A percentile compares a stretch with the other conserved stretches of the same genome.
These are phyloP conservation scores for Russula sp. DNA, from an alignment of 768 basidiomycete genomes.

Conservation along the genomic window DNA sequence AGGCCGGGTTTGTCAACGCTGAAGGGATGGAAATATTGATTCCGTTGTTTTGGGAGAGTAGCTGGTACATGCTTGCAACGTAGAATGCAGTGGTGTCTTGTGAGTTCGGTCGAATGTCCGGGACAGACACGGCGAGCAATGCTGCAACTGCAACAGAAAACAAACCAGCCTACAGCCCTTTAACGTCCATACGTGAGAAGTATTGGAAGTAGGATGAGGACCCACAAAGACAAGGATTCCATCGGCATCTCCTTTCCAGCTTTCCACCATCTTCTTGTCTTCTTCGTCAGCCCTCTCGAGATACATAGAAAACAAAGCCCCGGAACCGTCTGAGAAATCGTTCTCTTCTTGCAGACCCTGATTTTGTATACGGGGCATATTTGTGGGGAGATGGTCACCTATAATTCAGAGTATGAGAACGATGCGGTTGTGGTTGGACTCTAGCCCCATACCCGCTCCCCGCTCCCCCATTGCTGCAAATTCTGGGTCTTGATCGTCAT, in stretches of 20 bases:
- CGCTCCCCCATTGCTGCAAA: neutral
- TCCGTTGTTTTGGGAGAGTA: neutral
- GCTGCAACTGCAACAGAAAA: conserved; percentile 21
- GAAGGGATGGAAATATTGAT: neutral
- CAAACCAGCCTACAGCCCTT: conserved; percentile 12
- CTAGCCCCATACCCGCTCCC: neutral
- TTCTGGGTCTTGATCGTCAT: neutral
- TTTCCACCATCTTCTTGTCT: conserved; percentile 8
- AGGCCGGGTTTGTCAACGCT: neutral
- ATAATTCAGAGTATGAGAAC: neutral
- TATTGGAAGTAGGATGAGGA: neutral
- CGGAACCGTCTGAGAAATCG: conserved; percentile 4
- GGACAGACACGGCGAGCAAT: conserved; percentile 12
- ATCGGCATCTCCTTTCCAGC: conserved; percentile 21
- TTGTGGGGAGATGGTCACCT: neutral
- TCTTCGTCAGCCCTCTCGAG: conserved; percentile 10
- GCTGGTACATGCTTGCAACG: conserved; percentile 7
- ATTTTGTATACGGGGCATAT: neutral
- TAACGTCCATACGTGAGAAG: neutral
- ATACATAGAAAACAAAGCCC: conserved; percentile 18
- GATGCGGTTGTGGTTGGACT: neutral
- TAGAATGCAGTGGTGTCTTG: neutral
- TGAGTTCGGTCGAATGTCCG: conserved; percentile 1
- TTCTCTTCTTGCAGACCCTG: neutral
- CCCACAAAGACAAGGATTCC: conserved; percentile 18